Percentiles rank a stretch among this genome's conserved stretches.
phyloP scores from a whole-genome alignment of 169 alveolate species.

The Miamiensis avidus region DNA sequence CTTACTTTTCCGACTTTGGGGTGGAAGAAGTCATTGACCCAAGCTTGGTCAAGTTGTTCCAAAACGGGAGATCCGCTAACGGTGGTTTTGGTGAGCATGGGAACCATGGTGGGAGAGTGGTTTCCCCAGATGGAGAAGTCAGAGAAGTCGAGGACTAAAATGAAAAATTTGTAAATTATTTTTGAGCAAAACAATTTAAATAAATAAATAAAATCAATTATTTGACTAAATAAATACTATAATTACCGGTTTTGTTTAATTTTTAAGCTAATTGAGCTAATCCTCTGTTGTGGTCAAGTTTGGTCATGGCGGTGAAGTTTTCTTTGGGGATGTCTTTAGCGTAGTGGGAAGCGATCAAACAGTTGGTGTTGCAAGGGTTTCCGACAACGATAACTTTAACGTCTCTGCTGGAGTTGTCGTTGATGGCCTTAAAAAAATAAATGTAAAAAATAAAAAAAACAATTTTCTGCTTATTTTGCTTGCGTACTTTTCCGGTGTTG shows the following conservation, averaged over 20 bases:
- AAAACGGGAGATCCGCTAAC: conserved; percentile 41
- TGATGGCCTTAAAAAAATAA: conserved; percentile 65
- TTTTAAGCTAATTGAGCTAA: conserved; percentile 66
- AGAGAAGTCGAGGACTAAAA: conserved; percentile 46
- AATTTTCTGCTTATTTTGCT: too few species aligned
- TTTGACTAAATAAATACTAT: too few species aligned
- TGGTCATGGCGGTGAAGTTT: conserved; percentile 85
- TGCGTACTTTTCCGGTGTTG: conserved; percentile 56
- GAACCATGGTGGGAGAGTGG: conserved; percentile 85
- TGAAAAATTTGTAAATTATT: too few species aligned
- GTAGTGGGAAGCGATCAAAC: conserved; percentile 72
- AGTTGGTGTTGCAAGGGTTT: conserved; percentile 89
- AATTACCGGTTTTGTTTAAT: conserved; percentile 25
- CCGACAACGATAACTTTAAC: conserved; percentile 80
- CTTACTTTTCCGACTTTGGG: conserved; percentile 33
- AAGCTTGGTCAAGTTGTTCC: conserved; percentile 31
- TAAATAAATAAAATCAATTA: too few species aligned
- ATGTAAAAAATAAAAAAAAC: conserved; percentile 25
- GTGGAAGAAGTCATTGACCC: conserved; percentile 22
- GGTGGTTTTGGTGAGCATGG: conserved; percentile 67
- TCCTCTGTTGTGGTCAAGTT: conserved; percentile 88
- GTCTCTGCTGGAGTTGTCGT: conserved; percentile 70
- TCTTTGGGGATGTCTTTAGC: conserved; percentile 80
- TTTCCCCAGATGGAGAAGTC: conserved; percentile 81
- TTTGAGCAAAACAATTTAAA: not conserved